Evolutionary conservation across 1,139 yeast genomes (phyloP).

Genomic region (Kurtzmaniella quercitrusa): DNA sequence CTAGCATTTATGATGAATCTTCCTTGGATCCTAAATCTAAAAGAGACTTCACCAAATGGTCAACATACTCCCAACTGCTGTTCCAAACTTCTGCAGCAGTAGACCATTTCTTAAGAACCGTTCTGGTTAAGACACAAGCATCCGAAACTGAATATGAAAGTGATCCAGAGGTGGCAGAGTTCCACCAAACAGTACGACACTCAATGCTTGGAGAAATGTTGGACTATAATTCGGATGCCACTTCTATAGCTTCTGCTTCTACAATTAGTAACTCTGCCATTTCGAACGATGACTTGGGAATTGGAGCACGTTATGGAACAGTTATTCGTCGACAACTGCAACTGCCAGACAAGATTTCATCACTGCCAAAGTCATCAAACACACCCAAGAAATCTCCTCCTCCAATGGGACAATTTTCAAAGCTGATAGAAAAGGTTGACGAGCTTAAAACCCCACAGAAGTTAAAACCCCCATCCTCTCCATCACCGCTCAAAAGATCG

Average conservation of each 20-base stretch:
- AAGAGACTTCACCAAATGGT: not conserved
- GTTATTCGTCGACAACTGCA: slow-evolving; percentile 4
- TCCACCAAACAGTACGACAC: slow-evolving; percentile 26
- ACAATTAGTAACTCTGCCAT: not conserved
- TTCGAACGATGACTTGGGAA: slow-evolving; percentile 7
- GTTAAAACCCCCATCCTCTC: not conserved
- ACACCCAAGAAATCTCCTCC: not conserved
- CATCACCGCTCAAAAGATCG: not conserved
- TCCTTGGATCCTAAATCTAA: not conserved
- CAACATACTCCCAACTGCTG: not conserved
- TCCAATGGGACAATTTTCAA: no score
- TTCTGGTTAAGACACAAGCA: slow-evolving; percentile 5
- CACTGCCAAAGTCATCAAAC: not conserved
- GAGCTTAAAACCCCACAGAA: not conserved
- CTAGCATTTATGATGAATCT: slow-evolving; percentile 3
- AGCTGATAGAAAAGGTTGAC: not conserved
- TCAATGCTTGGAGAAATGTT: slow-evolving; percentile 47
- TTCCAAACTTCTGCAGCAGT: not conserved
- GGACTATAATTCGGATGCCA: slow-evolving; percentile 35
- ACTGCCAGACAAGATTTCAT: slow-evolving; percentile 1
- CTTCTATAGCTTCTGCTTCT: slow-evolving; percentile 5
- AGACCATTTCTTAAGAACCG: not conserved
- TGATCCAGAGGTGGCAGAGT: slow-evolving; percentile 19
- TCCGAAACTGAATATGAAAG: slow-evolving; percentile 10
- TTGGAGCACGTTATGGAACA: slow-evolving; percentile 7